Conservation (phyloP, 805 yeast species). For the Spathaspora hagerdaliae region DNA sequence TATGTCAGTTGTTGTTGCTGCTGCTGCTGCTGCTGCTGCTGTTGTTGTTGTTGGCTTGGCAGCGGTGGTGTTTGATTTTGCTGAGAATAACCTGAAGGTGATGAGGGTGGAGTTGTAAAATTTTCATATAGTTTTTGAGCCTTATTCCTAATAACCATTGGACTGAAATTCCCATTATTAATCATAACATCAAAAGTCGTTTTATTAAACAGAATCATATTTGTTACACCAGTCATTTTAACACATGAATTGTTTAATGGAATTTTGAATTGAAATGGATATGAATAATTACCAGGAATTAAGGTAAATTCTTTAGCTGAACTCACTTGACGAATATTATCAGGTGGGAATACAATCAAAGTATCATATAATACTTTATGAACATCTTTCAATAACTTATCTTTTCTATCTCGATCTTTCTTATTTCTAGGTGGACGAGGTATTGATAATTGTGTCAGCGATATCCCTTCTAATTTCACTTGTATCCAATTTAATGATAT, state of each 20-base stretch:
- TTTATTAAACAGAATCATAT: constrained; percentile 27
- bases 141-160: constrained; percentile 12
- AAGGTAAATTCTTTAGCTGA: constrained; percentile 42
- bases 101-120: background rate
- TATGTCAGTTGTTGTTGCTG: constrained; percentile 10
- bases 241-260: constrained; percentile 42
- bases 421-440: constrained; percentile 13
- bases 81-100: background rate
- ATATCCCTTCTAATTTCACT: constrained; percentile 50
- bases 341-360: constrained; percentile 49
- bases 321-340: constrained; percentile 41
- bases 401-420: constrained; percentile 15
- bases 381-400: constrained; percentile 24
- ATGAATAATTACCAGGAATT: constrained; percentile 47
- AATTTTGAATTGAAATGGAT: constrained; percentile 45
- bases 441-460: constrained; percentile 33
- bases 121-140: constrained; percentile 12
- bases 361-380: constrained; percentile 51
- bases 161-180: constrained; percentile 29
- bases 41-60: background rate
- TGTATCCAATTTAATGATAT: constrained; percentile 44
- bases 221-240: constrained; percentile 30
- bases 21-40: background rate
- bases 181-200: constrained; percentile 24
- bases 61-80: background rate